Conservation (phyloP, 257 asterid genomes). For the Thymus mandschuricus region DNA sequence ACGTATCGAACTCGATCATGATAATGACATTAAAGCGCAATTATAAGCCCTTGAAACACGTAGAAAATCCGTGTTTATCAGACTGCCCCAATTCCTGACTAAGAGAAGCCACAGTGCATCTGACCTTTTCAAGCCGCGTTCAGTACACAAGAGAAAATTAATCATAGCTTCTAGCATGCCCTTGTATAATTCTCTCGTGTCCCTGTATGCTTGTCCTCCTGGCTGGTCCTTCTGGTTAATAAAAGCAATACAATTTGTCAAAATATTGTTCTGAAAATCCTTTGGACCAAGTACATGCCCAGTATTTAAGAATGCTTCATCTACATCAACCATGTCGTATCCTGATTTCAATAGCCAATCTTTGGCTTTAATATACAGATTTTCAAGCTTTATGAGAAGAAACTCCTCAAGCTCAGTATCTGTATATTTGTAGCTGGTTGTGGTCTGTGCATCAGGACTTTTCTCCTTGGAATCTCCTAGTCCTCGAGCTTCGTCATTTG, state of each 20-base stretch:
- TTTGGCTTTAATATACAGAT: slow-evolving; percentile 22
- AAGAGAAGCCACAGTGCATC: slow-evolving; percentile 35
- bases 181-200: slow-evolving; percentile 20
- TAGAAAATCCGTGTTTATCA: too few species aligned
- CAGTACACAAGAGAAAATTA: not conserved
- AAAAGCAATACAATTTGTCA: slow-evolving; percentile 22
- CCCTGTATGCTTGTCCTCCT: slow-evolving; percentile 11
- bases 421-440: not conserved
- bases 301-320: slow-evolving; percentile 26
- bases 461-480: slow-evolving; percentile 7
- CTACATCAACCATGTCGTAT: slow-evolving; percentile 11
- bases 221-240: not conserved
- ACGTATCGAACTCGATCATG: too few species aligned
- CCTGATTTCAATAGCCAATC: slow-evolving; percentile 25
- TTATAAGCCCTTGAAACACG: too few species aligned
- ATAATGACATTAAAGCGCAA: too few species aligned
- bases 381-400: slow-evolving; percentile 24
- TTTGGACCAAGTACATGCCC: slow-evolving; percentile 21
- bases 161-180: slow-evolving; percentile 22
- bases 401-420: slow-evolving; percentile 20
- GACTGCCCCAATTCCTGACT: too few species aligned
- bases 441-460: not conserved
- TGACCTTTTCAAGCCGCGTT: not conserved
- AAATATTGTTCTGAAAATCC: slow-evolving; percentile 21
- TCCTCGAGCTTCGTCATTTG: not conserved